These are phyloP conservation scores for Thelephora aurantiotincta DNA, from an alignment of 768 basidiomycete genomes.

Conservation along the genomic window DNA sequence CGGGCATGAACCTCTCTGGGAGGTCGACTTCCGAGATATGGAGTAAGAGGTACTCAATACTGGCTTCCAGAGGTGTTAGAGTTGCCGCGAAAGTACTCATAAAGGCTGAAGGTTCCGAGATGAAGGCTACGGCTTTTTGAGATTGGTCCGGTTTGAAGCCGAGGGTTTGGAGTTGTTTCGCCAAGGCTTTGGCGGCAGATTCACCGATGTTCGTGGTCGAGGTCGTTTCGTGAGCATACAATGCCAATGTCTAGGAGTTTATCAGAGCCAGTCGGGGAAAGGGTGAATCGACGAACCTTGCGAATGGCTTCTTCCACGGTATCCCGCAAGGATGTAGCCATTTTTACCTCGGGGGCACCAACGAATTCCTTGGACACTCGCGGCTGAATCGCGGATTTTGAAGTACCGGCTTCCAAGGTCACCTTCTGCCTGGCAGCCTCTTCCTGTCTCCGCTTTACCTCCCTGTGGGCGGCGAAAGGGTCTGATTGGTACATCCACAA, in stretches of 20 bases:
- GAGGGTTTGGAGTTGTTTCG: slow-evolving; percentile 41
- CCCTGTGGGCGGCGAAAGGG: slow-evolving; percentile 64
- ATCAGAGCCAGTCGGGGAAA: not conserved
- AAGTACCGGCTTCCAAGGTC: slow-evolving; percentile 13
- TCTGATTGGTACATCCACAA: slow-evolving; percentile 84
- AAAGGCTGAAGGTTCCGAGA: slow-evolving; percentile 43
- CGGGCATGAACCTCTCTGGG: slow-evolving; percentile 54
- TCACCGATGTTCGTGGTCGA: slow-evolving; percentile 22
- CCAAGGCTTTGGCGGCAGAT: slow-evolving; percentile 28
- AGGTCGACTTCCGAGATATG: slow-evolving; percentile 81
- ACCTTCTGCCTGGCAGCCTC: slow-evolving; percentile 32
- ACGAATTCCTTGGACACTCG: slow-evolving; percentile 24
- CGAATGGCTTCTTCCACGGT: slow-evolving; percentile 72
- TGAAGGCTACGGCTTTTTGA: slow-evolving; percentile 36
- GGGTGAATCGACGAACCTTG: slow-evolving; percentile 31
- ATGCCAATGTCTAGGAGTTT: slow-evolving; percentile 28
- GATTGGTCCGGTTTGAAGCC: slow-evolving; percentile 52
- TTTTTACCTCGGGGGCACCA: slow-evolving; percentile 61
- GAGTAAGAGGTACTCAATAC: slow-evolving; percentile 74
- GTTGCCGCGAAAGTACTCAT: slow-evolving; percentile 45
- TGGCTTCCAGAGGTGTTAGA: slow-evolving; percentile 56
- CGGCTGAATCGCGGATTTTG: slow-evolving; percentile 1
- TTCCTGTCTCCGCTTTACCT: slow-evolving; percentile 51
- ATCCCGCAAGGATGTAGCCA: slow-evolving; percentile 65
- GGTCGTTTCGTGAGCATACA: slow-evolving; percentile 33